These are phyloP conservation scores for Magnaporthiopsis rhizophila DNA, from an alignment of 2,329 filamentous ascomycete species.

Conservation along the genomic window DNA sequence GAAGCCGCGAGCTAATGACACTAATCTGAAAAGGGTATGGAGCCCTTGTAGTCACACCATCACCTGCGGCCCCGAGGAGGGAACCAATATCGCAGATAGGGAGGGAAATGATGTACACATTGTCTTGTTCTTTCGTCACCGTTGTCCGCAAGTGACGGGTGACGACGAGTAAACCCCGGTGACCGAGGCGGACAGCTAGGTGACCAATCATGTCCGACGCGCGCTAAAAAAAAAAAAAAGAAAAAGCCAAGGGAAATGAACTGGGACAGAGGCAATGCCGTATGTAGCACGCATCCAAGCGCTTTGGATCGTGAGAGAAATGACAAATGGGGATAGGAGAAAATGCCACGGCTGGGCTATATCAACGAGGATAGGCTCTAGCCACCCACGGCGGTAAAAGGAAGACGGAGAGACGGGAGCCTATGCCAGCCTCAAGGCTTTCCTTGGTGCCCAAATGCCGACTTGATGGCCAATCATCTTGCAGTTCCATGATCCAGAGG, in stretches of 20 bases:
- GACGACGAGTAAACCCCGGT: not conserved
- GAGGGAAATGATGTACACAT: not conserved
- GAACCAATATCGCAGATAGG: not conserved
- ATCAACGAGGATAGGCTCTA: not conserved
- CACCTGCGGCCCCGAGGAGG: not conserved
- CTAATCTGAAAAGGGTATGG: not conserved
- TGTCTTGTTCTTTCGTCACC: not conserved
- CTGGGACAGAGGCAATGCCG: not conserved
- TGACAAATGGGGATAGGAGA: conserved; percentile 1
- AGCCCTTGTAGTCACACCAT: not conserved
- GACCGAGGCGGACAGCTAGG: not conserved
- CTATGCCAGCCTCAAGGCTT: not conserved
- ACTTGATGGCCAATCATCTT: conserved; percentile 2
- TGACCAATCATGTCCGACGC: not conserved
- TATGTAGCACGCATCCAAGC: conserved; percentile 4
- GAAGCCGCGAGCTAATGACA: not conserved
- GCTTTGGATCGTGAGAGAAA: conserved; percentile 6
- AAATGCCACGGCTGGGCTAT: conserved; percentile 5
- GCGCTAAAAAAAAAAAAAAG: not conserved
- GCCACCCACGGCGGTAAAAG: not conserved
- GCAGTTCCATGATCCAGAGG: conserved; percentile 1
- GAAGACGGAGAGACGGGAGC: not conserved
- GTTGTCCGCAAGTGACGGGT: not conserved
- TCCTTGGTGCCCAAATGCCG: conserved; percentile 2
- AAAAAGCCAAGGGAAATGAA: not conserved